Evolutionary conservation across 768 basidiomycete genomes (phyloP), one percentile per base, ranked within the genome.

Genomic region (Amanita thiersii): DNA sequence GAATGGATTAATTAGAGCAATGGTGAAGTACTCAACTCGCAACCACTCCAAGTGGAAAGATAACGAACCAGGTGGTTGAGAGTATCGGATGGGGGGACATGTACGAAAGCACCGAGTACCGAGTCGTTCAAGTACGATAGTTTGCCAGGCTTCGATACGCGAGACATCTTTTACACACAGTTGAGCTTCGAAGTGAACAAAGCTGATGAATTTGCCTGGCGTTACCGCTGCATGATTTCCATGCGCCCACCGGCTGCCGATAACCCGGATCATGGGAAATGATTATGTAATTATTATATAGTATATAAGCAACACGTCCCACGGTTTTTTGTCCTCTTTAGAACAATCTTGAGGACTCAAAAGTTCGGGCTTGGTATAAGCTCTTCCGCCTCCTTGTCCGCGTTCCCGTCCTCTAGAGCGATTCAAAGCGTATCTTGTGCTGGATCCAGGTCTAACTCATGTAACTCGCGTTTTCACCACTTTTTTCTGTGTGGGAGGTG

Each of bases 351-450:
- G 85, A 73, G 79, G 85, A 89, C 86, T 78, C 58, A 75, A 85
- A 86, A 90, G 87, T 89, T 90, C 87, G 87, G 83, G 75, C 87
- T 72, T 58, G 86, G 81, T 64, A 59, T 64, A 69, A 81, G 77
- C 75, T 73, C 63, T 72, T 75, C 80, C 81, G 79, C 75, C 75
- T 87, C 78, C 85, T 78, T 76, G 86, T 76, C 82, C 87, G 87
- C 87, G 87, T 90, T 87, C 85, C 85, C 83, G 85, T 87, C 81
- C 77, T 73, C 84, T 70, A 86, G 73, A 87, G 28, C 47, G 54
- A 77, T 44, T 60, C 61, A 43, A 65, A 62, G 65, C 59, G 57
- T 57, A 46, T 24, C 52, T 41, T 53, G 57, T 49, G 52, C 57
- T 51, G 64, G 64, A 35, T 60, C 50, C 53, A 7, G 59, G 53